Evolutionary conservation across 331 rosid genomes (phyloP).

Genomic region (Malus hybrid): DNA sequence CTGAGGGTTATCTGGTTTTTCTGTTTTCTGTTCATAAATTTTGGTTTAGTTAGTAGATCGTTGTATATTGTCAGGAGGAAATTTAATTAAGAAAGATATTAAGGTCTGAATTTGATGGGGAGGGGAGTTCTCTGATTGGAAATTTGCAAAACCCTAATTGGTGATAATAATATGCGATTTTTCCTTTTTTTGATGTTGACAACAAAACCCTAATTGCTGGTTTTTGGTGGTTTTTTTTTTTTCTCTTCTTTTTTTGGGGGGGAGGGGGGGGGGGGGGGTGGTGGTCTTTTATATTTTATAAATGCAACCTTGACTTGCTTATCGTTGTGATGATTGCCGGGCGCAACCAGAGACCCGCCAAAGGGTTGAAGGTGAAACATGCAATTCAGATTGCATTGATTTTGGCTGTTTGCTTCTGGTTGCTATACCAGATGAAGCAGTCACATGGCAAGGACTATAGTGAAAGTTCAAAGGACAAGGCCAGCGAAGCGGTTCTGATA

Average conservation of each 20-base stretch:
- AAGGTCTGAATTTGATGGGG: background rate
- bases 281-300: background rate
- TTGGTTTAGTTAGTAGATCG: background rate
- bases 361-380: slow-evolving; percentile 21
- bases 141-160: background rate
- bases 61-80: no score
- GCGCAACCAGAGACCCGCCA: slow-evolving; percentile 23
- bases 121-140: background rate
- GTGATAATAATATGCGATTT: background rate
- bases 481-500: background rate
- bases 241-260: no score
- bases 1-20: background rate
- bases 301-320: background rate
- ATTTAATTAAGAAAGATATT: background rate
- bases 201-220: background rate
- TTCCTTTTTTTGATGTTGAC: background rate
- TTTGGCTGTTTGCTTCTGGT: slow-evolving; percentile 39
- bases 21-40: background rate
- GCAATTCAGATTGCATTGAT: slow-evolving; percentile 25
- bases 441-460: slow-evolving; percentile 16
- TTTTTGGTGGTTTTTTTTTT: no score
- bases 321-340: slow-evolving; percentile 1
- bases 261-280: no score
- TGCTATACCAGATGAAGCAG: slow-evolving; percentile 33
- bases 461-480: background rate